Evolutionary conservation across 2,329 filamentous ascomycete genomes (phyloP).

Genomic region (Rhynchosporium agropyri): DNA sequence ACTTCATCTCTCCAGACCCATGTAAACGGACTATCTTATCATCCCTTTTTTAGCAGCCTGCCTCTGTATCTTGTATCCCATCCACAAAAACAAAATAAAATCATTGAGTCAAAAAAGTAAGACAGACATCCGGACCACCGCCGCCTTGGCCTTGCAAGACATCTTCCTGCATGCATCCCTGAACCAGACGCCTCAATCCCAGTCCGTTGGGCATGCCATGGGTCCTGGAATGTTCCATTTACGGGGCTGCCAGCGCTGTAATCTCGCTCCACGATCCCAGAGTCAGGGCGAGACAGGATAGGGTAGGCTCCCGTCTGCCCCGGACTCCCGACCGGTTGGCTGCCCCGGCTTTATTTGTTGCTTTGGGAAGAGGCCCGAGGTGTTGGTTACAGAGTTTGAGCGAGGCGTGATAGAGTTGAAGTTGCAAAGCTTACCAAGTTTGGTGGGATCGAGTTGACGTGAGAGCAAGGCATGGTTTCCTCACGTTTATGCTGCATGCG

Average conservation of each 20-base stretch:
- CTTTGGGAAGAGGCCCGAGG: slow-evolving; percentile 8
- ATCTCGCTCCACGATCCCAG: slow-evolving; percentile 9
- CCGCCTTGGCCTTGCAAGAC: slow-evolving; percentile 12
- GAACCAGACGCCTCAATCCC: slow-evolving; percentile 6
- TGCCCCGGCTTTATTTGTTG: slow-evolving; percentile 13
- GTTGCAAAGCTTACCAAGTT: slow-evolving; percentile 20
- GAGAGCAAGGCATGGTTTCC: slow-evolving; percentile 1
- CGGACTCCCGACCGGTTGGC: slow-evolving; percentile 15
- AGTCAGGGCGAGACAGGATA: neutral
- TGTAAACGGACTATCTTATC: slow-evolving; percentile 12
- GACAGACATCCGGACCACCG: slow-evolving; percentile 16
- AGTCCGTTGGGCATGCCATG: slow-evolving; percentile 9
- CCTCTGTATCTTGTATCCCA: slow-evolving; percentile 1
- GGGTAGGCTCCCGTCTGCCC: slow-evolving; percentile 12
- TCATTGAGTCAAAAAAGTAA: slow-evolving; percentile 6
- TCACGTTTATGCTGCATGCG: slow-evolving; percentile 7
- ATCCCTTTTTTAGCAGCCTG: slow-evolving; percentile 10
- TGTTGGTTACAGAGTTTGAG: slow-evolving; percentile 11
- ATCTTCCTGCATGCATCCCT: slow-evolving; percentile 7
- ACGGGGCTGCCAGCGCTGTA: slow-evolving; percentile 12
- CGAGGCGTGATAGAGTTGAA: slow-evolving; percentile 9
- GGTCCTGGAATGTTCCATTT: slow-evolving; percentile 3
- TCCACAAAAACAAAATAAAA: slow-evolving; percentile 16
- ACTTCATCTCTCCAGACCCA: slow-evolving; percentile 11
- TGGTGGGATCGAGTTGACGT: slow-evolving; percentile 1